Base-by-base conservation (phyloP, 2,329 filamentous ascomycete species). In the Beauveria pseudobassiana region DNA sequence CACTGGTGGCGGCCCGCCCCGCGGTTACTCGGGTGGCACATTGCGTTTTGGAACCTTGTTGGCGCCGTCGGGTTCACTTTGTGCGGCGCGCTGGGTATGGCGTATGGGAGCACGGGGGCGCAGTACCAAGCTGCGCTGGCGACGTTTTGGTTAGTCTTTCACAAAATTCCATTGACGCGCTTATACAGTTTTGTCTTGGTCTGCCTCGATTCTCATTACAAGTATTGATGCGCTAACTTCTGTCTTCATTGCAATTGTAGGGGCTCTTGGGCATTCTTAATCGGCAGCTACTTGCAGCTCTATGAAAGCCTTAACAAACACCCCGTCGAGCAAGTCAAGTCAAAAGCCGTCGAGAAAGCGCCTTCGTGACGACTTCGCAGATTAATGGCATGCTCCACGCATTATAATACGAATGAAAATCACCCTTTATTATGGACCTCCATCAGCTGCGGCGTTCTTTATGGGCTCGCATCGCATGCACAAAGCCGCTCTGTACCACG, bases 31-130 rank as follows among this genome's bases (percentile, higher is more conserved):
- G 86, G 86, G 3, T 89, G 86, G 87, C 84, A 88, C 70, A 82
- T 89, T 65, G 86, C 84, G 0, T 71, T 81, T 9, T 89, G 85
- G 84, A 89, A 88, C 66, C 70, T 87, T 2, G 74, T 88, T 22
- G 87, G 87, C 68, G 80, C 34, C 78, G 83, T 65, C 80, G 83
- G 18, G 73, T 82, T 12, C 85, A 79, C 71, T 79, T 87, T 16
- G 72, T 87, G 4, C 84, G 85, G 22, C 84, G 85, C 83, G 1
- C 82, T 80, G 64, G 82, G 80, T 18, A 59, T 51, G 57, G 57
- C 48, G 18, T 45, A 52, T 26, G 48, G 48, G 22, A 52, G n/a
- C 48, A 20, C 48, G 6, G 57, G 48, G 9, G 57, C 57, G n/a
- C 48, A 59, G 38, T 59, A 52, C 34, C 34, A 59, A 38, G 46